phyloP scores from a whole-genome alignment of 805 yeast genomes.

The Isabelozyma rhagii region DNA sequence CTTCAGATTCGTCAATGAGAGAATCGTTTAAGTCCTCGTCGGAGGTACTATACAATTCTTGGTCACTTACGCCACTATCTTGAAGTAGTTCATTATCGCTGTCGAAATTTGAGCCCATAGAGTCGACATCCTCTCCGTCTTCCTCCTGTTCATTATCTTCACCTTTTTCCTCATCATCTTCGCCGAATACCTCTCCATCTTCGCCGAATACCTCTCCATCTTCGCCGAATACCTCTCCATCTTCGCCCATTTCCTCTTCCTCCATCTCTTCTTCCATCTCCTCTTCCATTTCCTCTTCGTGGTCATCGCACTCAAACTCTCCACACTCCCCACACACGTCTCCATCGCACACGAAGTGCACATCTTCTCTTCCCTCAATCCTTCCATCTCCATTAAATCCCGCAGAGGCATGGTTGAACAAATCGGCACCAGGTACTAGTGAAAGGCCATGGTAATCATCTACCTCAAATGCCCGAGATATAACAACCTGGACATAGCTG shows the following conservation, averaged over 20 bases:
- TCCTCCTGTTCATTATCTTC: constrained; percentile 2
- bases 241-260: constrained; percentile 11
- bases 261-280: constrained; percentile 8
- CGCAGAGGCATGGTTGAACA: constrained; percentile 70
- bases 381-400: constrained; percentile 7
- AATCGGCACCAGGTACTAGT: constrained; percentile 87
- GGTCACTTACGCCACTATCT: constrained; percentile 7
- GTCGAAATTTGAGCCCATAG: constrained; percentile 4
- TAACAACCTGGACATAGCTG: constrained; percentile 55
- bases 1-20: constrained; percentile 2
- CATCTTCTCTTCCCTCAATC: constrained; percentile 44
- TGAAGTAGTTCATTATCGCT: constrained; percentile 6
- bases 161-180: constrained; percentile 9
- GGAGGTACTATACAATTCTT: background rate
- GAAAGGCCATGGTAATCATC: constrained; percentile 74
- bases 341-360: constrained; percentile 54
- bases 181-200: constrained; percentile 8
- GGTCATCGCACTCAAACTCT: constrained; percentile 30
- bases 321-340: constrained; percentile 31
- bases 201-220: constrained; percentile 8
- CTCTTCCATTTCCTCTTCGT: constrained; percentile 14
- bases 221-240: constrained; percentile 11
- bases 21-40: constrained; percentile 1
- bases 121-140: constrained; percentile 4
- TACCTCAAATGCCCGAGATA: constrained; percentile 78